These are phyloP conservation scores for Schrenkiella parvula DNA, from an alignment of 345 rosid species.

Conservation along the genomic window DNA sequence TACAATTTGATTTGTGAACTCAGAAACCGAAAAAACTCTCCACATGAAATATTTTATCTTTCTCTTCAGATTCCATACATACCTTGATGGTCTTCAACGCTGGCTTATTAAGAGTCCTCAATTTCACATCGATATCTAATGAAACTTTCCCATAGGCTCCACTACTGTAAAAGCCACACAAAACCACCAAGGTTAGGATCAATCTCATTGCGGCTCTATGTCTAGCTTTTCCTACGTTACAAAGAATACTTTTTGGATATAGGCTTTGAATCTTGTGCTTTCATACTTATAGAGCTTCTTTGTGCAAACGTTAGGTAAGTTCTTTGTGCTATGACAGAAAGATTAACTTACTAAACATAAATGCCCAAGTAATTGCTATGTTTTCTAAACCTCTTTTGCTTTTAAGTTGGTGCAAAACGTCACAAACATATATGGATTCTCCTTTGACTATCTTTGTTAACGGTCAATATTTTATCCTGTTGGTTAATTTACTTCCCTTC, in stretches of 20 bases:
- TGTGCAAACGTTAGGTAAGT: too few species aligned
- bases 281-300: background rate
- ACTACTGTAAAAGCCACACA: conserved; percentile 1
- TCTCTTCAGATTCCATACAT: background rate
- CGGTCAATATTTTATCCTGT: background rate
- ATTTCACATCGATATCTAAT: conserved; percentile 27
- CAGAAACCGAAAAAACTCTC: background rate
- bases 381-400: background rate
- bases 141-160: background rate
- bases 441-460: background rate
- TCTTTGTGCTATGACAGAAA: too few species aligned
- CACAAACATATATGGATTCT: background rate
- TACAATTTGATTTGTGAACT: background rate
- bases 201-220: background rate
- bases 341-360: too few species aligned
- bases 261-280: background rate
- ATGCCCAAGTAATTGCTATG: background rate
- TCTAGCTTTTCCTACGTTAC: background rate
- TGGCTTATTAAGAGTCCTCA: conserved; percentile 49
- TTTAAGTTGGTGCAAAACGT: background rate
- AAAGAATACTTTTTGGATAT: background rate
- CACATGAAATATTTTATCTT: background rate
- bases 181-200: background rate
- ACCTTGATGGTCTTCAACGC: conserved; percentile 43
- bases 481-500: background rate